A percentile compares a stretch with the other conserved stretches of the same genome.
Conservation (phyloP, 73 alveolate genomes). For the Paramecium pentaurelia region DNA sequence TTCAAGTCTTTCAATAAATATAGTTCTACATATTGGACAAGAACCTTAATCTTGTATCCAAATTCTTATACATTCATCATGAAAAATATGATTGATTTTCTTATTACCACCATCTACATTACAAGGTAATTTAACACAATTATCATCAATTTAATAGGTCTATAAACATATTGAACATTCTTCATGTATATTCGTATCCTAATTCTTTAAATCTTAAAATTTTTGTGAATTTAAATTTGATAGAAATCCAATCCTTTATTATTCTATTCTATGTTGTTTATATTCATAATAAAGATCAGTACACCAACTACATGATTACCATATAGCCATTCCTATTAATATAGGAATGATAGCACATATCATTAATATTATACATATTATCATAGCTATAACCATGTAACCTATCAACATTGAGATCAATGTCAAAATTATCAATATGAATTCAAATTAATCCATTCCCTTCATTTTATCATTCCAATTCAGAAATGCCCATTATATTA, state of each 20-base stretch:
- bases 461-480: not conserved
- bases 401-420: not conserved
- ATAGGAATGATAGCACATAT: not conserved
- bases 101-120: not conserved
- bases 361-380: not conserved
- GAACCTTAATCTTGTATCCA: conserved; percentile 32
- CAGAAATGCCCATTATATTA: not conserved
- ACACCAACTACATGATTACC: conserved; percentile 16
- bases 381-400: not conserved
- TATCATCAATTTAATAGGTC: not conserved
- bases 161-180: conserved; percentile 24
- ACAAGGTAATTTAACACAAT: not conserved
- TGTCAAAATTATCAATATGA: not conserved
- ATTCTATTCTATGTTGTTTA: not conserved
- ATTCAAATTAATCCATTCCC: not conserved
- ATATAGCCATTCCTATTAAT: not conserved
- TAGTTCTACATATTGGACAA: conserved; percentile 36
- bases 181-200: not conserved
- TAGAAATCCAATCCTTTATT: not conserved
- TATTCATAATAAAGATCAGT: not conserved
- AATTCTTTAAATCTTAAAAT: not conserved
- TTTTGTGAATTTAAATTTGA: not conserved
- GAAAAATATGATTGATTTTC: not conserved
- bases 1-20: not conserved
- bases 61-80: conserved; percentile 31